Conservation (phyloP, 2,329 filamentous ascomycete species). For the Apiospora rasikravindrae region DNA sequence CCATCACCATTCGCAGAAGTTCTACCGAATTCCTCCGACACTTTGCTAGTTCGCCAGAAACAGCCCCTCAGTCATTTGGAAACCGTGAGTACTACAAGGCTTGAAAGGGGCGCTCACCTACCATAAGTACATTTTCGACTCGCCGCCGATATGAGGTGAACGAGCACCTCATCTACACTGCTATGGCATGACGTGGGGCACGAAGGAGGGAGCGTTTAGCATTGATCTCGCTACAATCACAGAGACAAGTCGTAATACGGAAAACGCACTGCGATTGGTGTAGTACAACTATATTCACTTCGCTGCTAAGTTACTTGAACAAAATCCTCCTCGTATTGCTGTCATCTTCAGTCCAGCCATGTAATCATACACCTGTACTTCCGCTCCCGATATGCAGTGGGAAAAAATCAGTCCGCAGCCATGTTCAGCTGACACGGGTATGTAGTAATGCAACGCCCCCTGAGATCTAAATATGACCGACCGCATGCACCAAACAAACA, state of each 20-base stretch:
- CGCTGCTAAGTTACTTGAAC: neutral
- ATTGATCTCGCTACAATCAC: neutral
- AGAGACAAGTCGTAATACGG: neutral
- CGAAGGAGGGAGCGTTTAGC: too few species aligned
- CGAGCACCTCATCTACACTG: too few species aligned
- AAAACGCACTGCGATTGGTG: neutral
- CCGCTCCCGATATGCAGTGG: neutral
- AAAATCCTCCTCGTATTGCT: neutral
- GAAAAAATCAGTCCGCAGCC: neutral
- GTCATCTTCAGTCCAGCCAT: neutral
- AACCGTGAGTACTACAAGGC: too few species aligned
- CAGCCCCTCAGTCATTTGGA: too few species aligned
- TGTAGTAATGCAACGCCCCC: slow-evolving; percentile 16
- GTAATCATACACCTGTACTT: slow-evolving; percentile 4
- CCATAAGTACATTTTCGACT: too few species aligned
- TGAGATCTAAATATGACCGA: slow-evolving; percentile 1
- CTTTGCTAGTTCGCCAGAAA: too few species aligned
- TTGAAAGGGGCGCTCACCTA: too few species aligned
- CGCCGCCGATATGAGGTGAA: too few species aligned
- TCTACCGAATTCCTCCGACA: too few species aligned
- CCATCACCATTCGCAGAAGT: too few species aligned
- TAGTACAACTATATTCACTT: neutral
- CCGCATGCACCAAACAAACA: slow-evolving; percentile 5
- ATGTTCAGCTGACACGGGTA: slow-evolving; percentile 6
- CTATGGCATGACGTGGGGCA: too few species aligned